Evolutionary conservation across 1,284 basidiomycete genomes (phyloP).

Genomic region (Erythrobasidium hasegawianum): DNA sequence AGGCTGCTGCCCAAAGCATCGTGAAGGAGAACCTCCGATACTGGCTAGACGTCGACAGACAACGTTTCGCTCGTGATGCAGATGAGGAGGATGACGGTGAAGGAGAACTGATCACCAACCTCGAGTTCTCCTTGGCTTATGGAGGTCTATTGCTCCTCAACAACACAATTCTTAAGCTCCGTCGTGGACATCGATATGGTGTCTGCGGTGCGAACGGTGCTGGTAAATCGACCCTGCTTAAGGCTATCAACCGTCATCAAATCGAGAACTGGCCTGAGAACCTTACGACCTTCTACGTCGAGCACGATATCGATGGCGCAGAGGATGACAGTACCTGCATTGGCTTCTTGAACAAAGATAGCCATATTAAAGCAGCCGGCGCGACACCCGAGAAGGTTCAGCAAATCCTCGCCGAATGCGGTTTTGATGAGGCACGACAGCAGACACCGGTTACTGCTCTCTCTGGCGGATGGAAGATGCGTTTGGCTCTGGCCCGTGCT

Average conservation of each 20-base stretch:
- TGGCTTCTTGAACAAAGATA: slow-evolving; percentile 46
- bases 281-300: slow-evolving; percentile 48
- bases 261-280: slow-evolving; percentile 48
- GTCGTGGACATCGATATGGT: slow-evolving; percentile 84
- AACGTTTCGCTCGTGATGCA: slow-evolving; percentile 47
- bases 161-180: slow-evolving; percentile 84
- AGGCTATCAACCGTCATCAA: slow-evolving; percentile 63
- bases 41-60: slow-evolving; percentile 74
- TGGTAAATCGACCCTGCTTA: slow-evolving; percentile 94
- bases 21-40: slow-evolving; percentile 65
- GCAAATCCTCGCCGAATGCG: slow-evolving; percentile 75
- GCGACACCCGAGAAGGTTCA: slow-evolving; percentile 60
- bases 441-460: slow-evolving; percentile 79
- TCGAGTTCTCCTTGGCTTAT: slow-evolving; percentile 92
- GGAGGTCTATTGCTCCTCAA: slow-evolving; percentile 92
- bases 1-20: slow-evolving; percentile 51
- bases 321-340: slow-evolving; percentile 45
- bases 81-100: slow-evolving; percentile 66
- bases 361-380: slow-evolving; percentile 43
- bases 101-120: slow-evolving; percentile 75
- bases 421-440: slow-evolving; percentile 86
- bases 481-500: slow-evolving; percentile 76
- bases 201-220: slow-evolving; percentile 93
- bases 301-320: slow-evolving; percentile 49
- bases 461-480: slow-evolving; percentile 99